phyloP scores from a whole-genome alignment of 805 yeast genomes.

The Wickerhamomyces bisporus region DNA sequence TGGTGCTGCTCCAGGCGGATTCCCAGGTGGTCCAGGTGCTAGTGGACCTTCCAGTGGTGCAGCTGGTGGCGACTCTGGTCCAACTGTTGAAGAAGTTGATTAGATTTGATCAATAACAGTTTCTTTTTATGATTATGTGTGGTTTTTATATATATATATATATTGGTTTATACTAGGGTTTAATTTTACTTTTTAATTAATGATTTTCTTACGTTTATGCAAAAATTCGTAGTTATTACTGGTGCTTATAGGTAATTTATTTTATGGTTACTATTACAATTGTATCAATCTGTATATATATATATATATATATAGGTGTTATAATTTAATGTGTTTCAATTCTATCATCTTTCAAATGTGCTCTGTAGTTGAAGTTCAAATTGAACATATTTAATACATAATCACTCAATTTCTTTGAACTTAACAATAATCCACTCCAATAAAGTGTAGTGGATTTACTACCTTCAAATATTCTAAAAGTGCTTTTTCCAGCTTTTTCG shows the following conservation, averaged over 20 bases:
- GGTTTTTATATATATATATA: background rate
- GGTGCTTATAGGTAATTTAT: too few relatives aligned
- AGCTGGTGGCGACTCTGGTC: conserved; percentile 45
- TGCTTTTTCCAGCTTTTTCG: conserved; percentile 12
- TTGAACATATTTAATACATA: conserved; percentile 16
- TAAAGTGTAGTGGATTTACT: conserved; percentile 10
- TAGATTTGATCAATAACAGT: conserved; percentile 25
- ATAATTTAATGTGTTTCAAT: background rate
- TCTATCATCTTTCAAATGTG: conserved; percentile 12
- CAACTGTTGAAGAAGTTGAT: conserved; percentile 83
- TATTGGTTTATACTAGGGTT: too few relatives aligned
- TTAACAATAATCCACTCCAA: conserved; percentile 3
- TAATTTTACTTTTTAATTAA: too few relatives aligned
- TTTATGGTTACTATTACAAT: too few relatives aligned
- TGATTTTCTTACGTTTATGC: too few relatives aligned
- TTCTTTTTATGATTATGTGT: background rate
- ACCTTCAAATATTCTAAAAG: conserved; percentile 20
- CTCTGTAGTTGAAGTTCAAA: conserved; percentile 20
- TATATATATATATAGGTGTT: too few relatives aligned
- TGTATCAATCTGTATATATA: too few relatives aligned
- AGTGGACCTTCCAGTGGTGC: conserved; percentile 46
- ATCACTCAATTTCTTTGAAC: conserved; percentile 10
- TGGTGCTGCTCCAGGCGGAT: conserved; percentile 55
- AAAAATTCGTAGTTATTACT: too few relatives aligned
- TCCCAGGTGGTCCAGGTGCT: conserved; percentile 56